Percentiles rank a stretch among this genome's conserved stretches.
phyloP scores from a whole-genome alignment of 345 rosid genomes.

The Pugionium cornutum region DNA sequence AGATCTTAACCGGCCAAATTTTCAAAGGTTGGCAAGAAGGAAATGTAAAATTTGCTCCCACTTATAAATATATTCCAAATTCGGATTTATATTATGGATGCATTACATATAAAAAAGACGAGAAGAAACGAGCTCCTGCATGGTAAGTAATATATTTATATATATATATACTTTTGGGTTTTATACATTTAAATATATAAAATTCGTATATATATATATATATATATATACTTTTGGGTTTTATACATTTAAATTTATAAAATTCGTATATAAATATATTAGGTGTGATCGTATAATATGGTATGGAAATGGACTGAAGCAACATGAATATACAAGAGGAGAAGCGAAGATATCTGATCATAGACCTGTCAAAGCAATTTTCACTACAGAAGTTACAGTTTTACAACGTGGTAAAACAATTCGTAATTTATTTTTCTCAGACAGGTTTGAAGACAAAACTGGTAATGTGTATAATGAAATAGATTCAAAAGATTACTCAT shows the following conservation, averaged over 20 bases:
- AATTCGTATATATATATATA: too few species aligned
- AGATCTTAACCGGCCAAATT: slow-evolving; percentile 56
- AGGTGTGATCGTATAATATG: slow-evolving; percentile 87
- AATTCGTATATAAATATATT: too few species aligned
- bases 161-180: background rate
- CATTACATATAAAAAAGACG: slow-evolving; percentile 47
- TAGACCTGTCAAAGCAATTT: slow-evolving; percentile 71
- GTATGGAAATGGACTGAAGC: slow-evolving; percentile 65
- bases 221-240: too few species aligned
- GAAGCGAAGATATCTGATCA: slow-evolving; percentile 77
- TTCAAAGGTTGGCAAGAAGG: slow-evolving; percentile 75
- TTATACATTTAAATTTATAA: too few species aligned
- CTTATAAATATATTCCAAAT: slow-evolving; percentile 69
- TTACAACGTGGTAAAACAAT: slow-evolving; percentile 30
- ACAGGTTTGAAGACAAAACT: slow-evolving; percentile 49
- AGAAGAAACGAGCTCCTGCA: slow-evolving; percentile 75
- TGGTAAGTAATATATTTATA: slow-evolving; percentile 44
- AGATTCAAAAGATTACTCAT: slow-evolving; percentile 36
- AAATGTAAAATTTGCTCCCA: slow-evolving; percentile 63
- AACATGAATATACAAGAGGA: slow-evolving; percentile 58
- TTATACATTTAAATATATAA: too few species aligned
- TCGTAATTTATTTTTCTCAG: slow-evolving; percentile 54
- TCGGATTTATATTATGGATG: slow-evolving; percentile 69
- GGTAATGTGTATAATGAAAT: slow-evolving; percentile 36
- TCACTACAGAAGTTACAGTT: slow-evolving; percentile 50